Conservation (phyloP, 1,284 basidiomycete species). For the Ceratobasidium sp. region DNA sequence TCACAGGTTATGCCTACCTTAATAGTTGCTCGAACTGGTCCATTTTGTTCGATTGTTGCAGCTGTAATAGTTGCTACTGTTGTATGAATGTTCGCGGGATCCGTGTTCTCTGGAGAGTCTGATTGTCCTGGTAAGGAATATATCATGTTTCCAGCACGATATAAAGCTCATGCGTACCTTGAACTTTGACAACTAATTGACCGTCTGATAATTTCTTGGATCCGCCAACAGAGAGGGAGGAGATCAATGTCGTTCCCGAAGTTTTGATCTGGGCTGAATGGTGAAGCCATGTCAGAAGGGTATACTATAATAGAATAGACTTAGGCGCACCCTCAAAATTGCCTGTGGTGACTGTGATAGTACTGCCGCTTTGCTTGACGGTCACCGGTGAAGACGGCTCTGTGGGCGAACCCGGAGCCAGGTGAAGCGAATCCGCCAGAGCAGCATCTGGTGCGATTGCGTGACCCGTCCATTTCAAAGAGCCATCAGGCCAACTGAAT, state of each 20-base stretch:
- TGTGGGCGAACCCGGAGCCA: constrained; percentile 59
- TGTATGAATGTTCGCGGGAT: constrained; percentile 41
- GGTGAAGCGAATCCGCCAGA: constrained; percentile 53
- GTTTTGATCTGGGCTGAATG: constrained; percentile 58
- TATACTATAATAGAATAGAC: background rate
- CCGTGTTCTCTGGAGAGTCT: constrained; percentile 54
- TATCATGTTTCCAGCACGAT: background rate
- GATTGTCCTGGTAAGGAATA: constrained; percentile 55
- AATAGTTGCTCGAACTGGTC: constrained; percentile 63
- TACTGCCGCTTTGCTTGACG: constrained; percentile 54
- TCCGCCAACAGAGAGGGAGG: constrained; percentile 57
- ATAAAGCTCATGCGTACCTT: constrained; percentile 54
- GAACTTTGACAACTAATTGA: constrained; percentile 59
- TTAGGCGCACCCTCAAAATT: constrained; percentile 57
- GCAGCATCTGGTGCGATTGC: constrained; percentile 57
- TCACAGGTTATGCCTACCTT: constrained; percentile 54
- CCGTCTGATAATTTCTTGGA: constrained; percentile 57
- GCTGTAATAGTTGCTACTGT: constrained; percentile 58
- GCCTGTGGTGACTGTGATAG: constrained; percentile 60
- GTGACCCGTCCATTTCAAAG: constrained; percentile 64
- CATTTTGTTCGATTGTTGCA: constrained; percentile 60
- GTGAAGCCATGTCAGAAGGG: background rate
- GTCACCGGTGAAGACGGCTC: constrained; percentile 60
- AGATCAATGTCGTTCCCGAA: constrained; percentile 58
- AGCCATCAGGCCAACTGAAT: constrained; percentile 63